Percentiles rank a stretch among this genome's conserved stretches.
phyloP scores from a whole-genome alignment of 2,329 filamentous ascomycete genomes.

The Ascomycota sp. region DNA sequence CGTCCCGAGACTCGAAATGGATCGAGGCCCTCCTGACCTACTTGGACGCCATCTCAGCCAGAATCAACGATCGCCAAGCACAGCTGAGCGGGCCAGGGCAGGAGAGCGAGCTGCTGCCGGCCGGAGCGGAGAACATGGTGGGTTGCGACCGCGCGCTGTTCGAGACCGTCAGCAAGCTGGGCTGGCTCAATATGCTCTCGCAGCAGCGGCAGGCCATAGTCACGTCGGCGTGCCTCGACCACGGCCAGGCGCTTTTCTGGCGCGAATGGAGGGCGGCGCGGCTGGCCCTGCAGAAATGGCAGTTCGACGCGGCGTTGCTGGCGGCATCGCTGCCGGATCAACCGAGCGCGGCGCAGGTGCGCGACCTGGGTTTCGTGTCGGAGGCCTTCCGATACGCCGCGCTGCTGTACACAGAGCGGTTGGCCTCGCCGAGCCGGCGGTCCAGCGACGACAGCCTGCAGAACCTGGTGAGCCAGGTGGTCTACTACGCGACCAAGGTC shows the following conservation, averaged over 20 bases:
- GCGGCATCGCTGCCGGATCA: conserved; percentile 26
- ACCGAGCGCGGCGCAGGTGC: conserved; percentile 39
- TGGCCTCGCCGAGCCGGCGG: conserved; percentile 56
- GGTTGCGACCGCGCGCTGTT: conserved; percentile 78
- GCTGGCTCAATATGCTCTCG: conserved; percentile 65
- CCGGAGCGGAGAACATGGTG: conserved; percentile 63
- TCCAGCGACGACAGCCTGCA: conserved; percentile 63
- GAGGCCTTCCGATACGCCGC: conserved; percentile 83
- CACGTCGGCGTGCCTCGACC: conserved; percentile 28
- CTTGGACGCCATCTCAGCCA: conserved; percentile 82
- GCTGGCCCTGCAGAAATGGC: conserved; percentile 58
- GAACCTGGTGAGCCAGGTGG: conserved; percentile 58
- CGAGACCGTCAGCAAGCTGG: conserved; percentile 65
- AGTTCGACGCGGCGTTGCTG: conserved; percentile 40
- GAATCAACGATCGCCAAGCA: conserved; percentile 77
- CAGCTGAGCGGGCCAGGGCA: conserved; percentile 52
- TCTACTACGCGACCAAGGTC: conserved; percentile 67
- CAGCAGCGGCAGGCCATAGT: conserved; percentile 34
- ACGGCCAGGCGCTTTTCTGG: conserved; percentile 54
- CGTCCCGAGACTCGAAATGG: conserved; percentile 57
- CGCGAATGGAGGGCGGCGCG: conserved; percentile 68
- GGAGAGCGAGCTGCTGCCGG: conserved; percentile 26
- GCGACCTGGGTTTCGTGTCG: conserved; percentile 63
- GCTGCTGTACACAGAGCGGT: conserved; percentile 72
- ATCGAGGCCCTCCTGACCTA: conserved; percentile 87